phyloP scores from a whole-genome alignment of 2,329 filamentous ascomycete species.

The Dactylellina sp. region DNA sequence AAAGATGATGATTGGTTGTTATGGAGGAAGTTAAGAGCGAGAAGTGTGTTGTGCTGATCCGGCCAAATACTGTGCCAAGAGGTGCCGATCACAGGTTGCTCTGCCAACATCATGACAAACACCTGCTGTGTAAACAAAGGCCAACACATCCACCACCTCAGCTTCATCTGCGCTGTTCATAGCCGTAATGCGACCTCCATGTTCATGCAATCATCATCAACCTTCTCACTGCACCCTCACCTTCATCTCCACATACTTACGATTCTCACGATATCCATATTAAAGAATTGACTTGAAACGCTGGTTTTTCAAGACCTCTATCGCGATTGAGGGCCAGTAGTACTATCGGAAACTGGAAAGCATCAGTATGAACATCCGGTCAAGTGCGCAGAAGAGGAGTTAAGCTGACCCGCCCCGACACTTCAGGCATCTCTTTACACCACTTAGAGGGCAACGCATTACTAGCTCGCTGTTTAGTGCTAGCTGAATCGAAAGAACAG shows the following conservation, averaged over 20 bases:
- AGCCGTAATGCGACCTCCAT: conserved; percentile 5
- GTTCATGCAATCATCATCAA: conserved; percentile 8
- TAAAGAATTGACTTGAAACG: too few relatives aligned
- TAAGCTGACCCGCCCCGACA: too few relatives aligned
- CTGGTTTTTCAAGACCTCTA: too few relatives aligned
- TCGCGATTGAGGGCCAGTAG: too few relatives aligned
- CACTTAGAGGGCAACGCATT: not conserved
- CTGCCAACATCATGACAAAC: conserved; percentile 44
- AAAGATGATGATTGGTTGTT: too few relatives aligned
- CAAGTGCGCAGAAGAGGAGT: too few relatives aligned
- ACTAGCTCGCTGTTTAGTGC: not conserved
- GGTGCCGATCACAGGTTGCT: conserved; percentile 26
- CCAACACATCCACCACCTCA: conserved; percentile 20
- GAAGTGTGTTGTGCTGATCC: not conserved
- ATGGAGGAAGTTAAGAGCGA: not conserved
- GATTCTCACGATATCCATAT: not conserved
- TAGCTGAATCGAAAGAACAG: not conserved
- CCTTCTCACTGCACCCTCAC: not conserved
- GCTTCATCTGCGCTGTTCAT: conserved; percentile 1
- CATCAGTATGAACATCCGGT: too few relatives aligned
- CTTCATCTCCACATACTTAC: not conserved
- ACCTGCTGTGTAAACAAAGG: conserved; percentile 38
- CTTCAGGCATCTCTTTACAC: too few relatives aligned
- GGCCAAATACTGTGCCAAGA: not conserved
- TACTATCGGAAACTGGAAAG: too few relatives aligned